phyloP scores from a whole-genome alignment of 805 yeast species.

The Cyberlindnera sargentensis region DNA sequence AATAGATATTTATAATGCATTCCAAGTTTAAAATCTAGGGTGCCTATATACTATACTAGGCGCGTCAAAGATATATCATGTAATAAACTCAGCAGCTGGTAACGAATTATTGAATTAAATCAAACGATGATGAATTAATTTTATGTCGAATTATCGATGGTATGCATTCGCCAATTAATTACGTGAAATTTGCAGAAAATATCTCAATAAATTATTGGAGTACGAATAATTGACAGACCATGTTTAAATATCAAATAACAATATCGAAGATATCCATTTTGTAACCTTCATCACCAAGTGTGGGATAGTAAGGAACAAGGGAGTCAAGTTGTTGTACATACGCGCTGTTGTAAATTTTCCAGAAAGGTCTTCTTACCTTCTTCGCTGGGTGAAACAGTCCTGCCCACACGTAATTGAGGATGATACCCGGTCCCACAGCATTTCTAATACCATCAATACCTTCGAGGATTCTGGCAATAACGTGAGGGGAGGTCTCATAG shows the following conservation, averaged over 20 bases:
- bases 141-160: too few species aligned
- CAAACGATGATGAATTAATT: neutral
- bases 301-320: slow-evolving; percentile 78
- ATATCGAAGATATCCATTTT: slow-evolving; percentile 17
- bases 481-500: slow-evolving; percentile 94
- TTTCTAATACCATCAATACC: slow-evolving; percentile 67
- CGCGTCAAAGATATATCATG: too few species aligned
- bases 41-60: too few species aligned
- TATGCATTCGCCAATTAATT: too few species aligned
- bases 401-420: slow-evolving; percentile 71
- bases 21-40: too few species aligned
- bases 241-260: slow-evolving; percentile 7
- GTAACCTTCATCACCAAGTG: slow-evolving; percentile 28
- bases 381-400: slow-evolving; percentile 94
- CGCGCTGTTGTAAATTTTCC: slow-evolving; percentile 75
- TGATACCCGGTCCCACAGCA: slow-evolving; percentile 69
- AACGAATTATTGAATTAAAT: too few species aligned
- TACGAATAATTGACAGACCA: neutral
- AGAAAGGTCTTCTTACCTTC: slow-evolving; percentile 76
- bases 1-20: too few species aligned
- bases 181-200: too few species aligned
- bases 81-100: too few species aligned
- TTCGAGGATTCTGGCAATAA: slow-evolving; percentile 72
- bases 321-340: slow-evolving; percentile 71
- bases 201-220: too few species aligned